phyloP scores from a whole-genome alignment of 257 asterid genomes.

The Solanum corneliomulleri region DNA sequence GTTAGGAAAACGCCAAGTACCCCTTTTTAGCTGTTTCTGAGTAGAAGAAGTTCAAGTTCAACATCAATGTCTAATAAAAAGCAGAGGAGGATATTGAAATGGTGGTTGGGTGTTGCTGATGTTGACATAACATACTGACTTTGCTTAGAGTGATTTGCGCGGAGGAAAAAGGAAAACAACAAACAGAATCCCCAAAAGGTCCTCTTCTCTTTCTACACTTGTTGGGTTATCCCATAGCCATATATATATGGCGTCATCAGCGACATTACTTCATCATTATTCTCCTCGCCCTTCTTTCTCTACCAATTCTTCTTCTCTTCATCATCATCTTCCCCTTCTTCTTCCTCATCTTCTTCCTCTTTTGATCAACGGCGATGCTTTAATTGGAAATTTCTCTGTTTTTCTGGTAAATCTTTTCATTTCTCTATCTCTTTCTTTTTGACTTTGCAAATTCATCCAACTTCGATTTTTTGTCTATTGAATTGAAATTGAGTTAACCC shows the following conservation, averaged over 20 bases:
- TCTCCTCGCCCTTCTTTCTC: slow-evolving; percentile 15
- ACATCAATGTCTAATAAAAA: background rate
- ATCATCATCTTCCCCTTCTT: slow-evolving; percentile 10
- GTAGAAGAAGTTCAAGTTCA: background rate
- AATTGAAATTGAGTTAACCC: background rate
- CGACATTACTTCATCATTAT: slow-evolving; percentile 23
- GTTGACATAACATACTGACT: background rate
- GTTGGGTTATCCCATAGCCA: background rate
- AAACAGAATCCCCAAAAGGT: background rate
- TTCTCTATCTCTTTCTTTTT: background rate
- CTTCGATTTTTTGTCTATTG: background rate
- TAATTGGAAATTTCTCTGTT: slow-evolving; percentile 19
- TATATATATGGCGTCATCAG: slow-evolving; percentile 25
- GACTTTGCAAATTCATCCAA: background rate
- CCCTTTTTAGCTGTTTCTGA: background rate
- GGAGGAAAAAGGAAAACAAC: background rate
- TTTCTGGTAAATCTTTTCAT: slow-evolving; percentile 33
- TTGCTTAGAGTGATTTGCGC: background rate
- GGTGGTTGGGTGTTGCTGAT: background rate
- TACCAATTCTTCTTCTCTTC: slow-evolving; percentile 26
- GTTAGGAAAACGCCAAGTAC: background rate
- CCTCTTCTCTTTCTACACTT: background rate
- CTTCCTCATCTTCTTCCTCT: slow-evolving; percentile 25
- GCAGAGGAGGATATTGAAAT: background rate
- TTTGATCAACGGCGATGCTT: slow-evolving; percentile 6